These are phyloP conservation scores for Aspergillus felis DNA, from an alignment of 2,329 filamentous ascomycete genomes.

Conservation along the genomic window DNA sequence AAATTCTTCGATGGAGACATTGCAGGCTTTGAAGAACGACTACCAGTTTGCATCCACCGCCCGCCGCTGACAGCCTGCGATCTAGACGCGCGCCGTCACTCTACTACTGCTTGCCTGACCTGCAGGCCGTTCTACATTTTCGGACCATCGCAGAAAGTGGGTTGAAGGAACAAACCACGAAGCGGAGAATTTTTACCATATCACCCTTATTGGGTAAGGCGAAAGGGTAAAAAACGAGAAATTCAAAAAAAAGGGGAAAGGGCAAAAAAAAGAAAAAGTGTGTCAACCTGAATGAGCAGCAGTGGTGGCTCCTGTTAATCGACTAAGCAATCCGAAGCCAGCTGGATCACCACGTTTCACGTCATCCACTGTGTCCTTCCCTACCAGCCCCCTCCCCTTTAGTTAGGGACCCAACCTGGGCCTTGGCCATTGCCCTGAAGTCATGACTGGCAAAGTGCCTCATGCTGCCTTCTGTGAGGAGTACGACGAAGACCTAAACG, in stretches of 20 bases:
- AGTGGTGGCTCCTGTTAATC: slow-evolving; percentile 19
- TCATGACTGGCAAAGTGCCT: slow-evolving; percentile 38
- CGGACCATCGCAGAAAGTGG: slow-evolving; percentile 12
- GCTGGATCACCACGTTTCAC: slow-evolving; percentile 26
- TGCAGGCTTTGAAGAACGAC: slow-evolving; percentile 24
- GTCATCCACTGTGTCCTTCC: slow-evolving; percentile 21
- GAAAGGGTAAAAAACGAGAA: slow-evolving; percentile 8
- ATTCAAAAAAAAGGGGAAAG: background rate
- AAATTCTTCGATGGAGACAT: slow-evolving; percentile 32
- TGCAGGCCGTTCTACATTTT: slow-evolving; percentile 21
- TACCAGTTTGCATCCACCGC: slow-evolving; percentile 22
- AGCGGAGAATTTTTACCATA: background rate
- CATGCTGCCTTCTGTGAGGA: slow-evolving; percentile 46
- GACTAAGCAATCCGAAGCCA: slow-evolving; percentile 16
- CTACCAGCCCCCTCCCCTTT: slow-evolving; percentile 21
- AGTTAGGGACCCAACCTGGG: slow-evolving; percentile 24
- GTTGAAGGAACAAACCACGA: slow-evolving; percentile 14
- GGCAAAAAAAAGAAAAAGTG: slow-evolving; percentile 8
- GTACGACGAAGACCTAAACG: slow-evolving; percentile 44
- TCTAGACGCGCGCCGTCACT: slow-evolving; percentile 19
- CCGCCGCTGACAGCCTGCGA: slow-evolving; percentile 30
- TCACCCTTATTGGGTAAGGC: slow-evolving; percentile 12
- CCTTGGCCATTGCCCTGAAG: slow-evolving; percentile 25
- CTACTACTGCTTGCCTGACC: slow-evolving; percentile 29
- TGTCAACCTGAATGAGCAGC: slow-evolving; percentile 19